Conservation (phyloP, 1,284 basidiomycete genomes). For the Coniophora puteana region DNA sequence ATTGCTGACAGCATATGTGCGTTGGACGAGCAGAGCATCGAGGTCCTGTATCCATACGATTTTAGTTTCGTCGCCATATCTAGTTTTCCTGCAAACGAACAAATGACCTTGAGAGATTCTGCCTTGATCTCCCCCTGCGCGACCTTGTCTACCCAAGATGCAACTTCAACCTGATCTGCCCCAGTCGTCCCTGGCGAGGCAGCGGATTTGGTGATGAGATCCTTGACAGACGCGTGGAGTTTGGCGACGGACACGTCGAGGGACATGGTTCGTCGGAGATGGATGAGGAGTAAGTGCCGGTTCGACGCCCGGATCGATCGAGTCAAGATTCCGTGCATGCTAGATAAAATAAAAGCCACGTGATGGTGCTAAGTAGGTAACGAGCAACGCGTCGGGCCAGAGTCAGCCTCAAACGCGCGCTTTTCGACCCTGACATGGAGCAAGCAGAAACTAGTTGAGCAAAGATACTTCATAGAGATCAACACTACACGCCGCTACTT, state of each 20-base stretch:
- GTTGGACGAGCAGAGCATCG: constrained; percentile 67
- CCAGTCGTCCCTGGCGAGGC: constrained; percentile 52
- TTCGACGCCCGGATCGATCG: constrained; percentile 14
- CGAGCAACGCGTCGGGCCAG: no score
- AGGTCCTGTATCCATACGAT: constrained; percentile 51
- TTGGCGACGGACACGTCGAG: constrained; percentile 48
- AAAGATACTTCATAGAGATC: constrained; percentile 3
- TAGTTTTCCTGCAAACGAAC: neutral
- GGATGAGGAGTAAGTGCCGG: constrained; percentile 17
- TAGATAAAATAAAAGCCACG: no score
- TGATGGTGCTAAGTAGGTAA: no score
- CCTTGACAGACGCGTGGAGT: constrained; percentile 50
- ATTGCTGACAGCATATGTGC: constrained; percentile 81
- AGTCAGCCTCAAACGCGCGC: no score
- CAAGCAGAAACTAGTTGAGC: constrained; percentile 15
- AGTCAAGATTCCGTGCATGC: no score
- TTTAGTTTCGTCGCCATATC: constrained; percentile 3
- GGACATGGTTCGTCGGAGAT: constrained; percentile 48
- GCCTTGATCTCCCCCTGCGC: constrained; percentile 47
- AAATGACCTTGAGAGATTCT: constrained; percentile 45
- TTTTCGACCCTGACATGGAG: neutral
- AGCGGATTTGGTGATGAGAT: constrained; percentile 51
- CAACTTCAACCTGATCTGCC: constrained; percentile 59
- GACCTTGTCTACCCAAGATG: constrained; percentile 67
- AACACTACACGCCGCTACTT: constrained; percentile 14